Evolutionary conservation across 441 rosid genomes (phyloP).

Genomic region (Brassica balearica): DNA sequence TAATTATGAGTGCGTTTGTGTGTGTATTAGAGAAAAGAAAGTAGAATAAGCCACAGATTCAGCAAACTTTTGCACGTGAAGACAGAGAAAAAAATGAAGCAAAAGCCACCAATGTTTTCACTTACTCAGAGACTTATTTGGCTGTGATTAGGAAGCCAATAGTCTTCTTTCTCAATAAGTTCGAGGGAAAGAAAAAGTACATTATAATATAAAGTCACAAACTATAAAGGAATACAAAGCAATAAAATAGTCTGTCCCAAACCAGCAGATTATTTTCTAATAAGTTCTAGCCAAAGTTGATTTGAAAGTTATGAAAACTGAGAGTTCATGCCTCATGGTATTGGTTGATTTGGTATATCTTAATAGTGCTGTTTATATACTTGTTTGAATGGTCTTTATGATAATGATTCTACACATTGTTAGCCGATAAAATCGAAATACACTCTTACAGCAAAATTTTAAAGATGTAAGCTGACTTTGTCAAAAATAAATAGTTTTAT

Average conservation of each 20-base stretch:
- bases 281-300: not conserved
- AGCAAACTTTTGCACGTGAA: constrained; percentile 34
- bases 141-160: not conserved
- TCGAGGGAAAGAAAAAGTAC: not conserved
- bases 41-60: constrained; percentile 30
- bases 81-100: constrained; percentile 31
- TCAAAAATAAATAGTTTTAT: not conserved
- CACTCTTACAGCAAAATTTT: not conserved
- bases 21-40: constrained; percentile 17
- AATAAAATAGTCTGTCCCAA: constrained; percentile 1
- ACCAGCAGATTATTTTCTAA: not conserved
- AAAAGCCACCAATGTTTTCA: constrained; percentile 27
- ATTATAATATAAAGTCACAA: not conserved
- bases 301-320: not conserved
- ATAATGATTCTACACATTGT: too few species aligned
- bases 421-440: too few species aligned
- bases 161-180: not conserved
- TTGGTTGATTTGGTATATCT: too few species aligned
- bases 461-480: not conserved
- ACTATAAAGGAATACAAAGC: not conserved
- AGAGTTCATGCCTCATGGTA: too few species aligned
- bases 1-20: not conserved
- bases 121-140: constrained; percentile 14
- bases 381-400: too few species aligned
- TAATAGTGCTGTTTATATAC: too few species aligned